Percentiles rank a stretch among this genome's conserved stretches.
phyloP scores from a whole-genome alignment of 768 basidiomycete genomes.

The Leccinum longicurvipes region DNA sequence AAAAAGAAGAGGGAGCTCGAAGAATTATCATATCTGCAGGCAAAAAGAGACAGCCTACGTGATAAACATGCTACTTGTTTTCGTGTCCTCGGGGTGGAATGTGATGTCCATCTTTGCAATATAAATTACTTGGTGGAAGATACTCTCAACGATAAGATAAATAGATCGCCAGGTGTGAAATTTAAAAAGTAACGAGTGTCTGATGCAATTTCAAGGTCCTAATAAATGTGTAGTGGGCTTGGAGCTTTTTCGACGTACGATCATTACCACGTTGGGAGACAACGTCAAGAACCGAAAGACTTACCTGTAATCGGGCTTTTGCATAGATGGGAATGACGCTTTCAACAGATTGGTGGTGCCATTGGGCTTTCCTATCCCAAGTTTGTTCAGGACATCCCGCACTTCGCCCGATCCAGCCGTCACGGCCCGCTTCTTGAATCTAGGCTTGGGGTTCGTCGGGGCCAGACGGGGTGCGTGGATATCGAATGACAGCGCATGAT shows the following conservation, averaged over 20 bases:
- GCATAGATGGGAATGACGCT: constrained; percentile 63
- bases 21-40: constrained; percentile 48
- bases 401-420: constrained; percentile 66
- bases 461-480: constrained; percentile 40
- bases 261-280: constrained; percentile 2
- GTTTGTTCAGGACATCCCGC: constrained; percentile 72
- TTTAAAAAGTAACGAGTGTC: constrained; percentile 7
- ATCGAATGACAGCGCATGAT: constrained; percentile 55
- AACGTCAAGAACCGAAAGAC: constrained; percentile 9
- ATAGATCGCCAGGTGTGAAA: constrained; percentile 4
- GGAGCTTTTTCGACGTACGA: constrained; percentile 11
- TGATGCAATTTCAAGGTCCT: constrained; percentile 12
- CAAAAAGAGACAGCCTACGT: constrained; percentile 25
- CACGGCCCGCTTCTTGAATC: constrained; percentile 49
- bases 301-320: constrained; percentile 43
- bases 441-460: constrained; percentile 52
- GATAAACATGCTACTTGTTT: constrained; percentile 18
- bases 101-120: constrained; percentile 14
- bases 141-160: constrained; percentile 8
- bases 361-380: constrained; percentile 77
- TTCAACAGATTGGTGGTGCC: constrained; percentile 60
- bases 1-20: constrained; percentile 77
- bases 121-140: constrained; percentile 22
- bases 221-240: constrained; percentile 11
- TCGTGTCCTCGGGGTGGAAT: constrained; percentile 9